Evolutionary conservation across 83 land plant genomes (phyloP).

Genomic region (Thuja plicata): DNA sequence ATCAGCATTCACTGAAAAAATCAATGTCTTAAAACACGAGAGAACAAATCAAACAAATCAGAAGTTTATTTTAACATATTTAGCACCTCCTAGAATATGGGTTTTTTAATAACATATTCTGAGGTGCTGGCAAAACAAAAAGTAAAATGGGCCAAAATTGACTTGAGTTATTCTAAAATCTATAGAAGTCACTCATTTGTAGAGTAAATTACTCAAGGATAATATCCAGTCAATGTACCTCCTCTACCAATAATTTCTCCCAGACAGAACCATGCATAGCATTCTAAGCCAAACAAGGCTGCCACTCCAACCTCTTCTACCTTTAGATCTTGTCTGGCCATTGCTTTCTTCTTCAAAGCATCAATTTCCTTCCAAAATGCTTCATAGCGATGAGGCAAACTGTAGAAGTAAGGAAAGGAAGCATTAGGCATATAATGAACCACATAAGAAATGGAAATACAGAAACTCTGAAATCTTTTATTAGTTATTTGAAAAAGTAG

Average conservation of each 20-base stretch:
- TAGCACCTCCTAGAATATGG: neutral
- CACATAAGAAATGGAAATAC: neutral
- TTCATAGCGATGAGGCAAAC: conserved; percentile 47
- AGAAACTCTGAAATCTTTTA: neutral
- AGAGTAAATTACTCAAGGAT: neutral
- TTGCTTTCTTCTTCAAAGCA: conserved; percentile 36
- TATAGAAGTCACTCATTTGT: neutral
- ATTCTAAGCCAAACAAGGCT: conserved; percentile 44
- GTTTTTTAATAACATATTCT: neutral
- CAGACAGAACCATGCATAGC: conserved; percentile 56
- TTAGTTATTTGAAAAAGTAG: neutral
- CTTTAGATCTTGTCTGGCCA: conserved; percentile 48
- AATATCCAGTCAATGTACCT: conserved; percentile 10
- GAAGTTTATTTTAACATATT: neutral
- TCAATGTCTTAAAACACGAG: neutral
- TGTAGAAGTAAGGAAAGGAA: conserved; percentile 9
- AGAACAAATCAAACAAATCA: neutral
- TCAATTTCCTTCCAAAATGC: conserved; percentile 52
- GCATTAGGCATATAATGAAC: neutral
- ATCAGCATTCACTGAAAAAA: neutral
- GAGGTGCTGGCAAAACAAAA: neutral
- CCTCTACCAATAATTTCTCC: conserved; percentile 51
- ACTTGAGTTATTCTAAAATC: neutral
- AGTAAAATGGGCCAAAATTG: neutral
- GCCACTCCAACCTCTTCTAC: conserved; percentile 54